Evolutionary conservation across 495 filamentous ascomycete species (phyloP).

Genomic region (Neurospora sp.): DNA sequence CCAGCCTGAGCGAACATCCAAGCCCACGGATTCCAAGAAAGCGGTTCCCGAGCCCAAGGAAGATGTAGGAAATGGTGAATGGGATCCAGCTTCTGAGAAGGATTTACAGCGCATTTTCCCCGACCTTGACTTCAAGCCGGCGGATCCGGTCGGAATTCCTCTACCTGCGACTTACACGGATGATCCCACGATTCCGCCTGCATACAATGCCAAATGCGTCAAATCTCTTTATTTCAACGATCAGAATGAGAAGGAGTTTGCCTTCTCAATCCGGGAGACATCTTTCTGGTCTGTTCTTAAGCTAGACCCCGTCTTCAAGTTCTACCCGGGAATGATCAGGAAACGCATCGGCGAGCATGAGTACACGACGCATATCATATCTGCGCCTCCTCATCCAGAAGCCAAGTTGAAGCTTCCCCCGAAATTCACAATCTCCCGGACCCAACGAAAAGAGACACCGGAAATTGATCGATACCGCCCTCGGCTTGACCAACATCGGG

Average conservation of each 20-base stretch:
- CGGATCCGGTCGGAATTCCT: conserved; percentile 35
- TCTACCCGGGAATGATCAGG: conserved; percentile 20
- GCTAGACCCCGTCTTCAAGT: conserved; percentile 37
- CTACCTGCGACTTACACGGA: conserved; percentile 30
- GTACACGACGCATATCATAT: conserved; percentile 13
- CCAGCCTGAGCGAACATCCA: not conserved
- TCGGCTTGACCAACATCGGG: not conserved
- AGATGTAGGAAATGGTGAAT: conserved; percentile 14
- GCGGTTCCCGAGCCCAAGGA: conserved; percentile 1
- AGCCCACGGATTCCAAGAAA: not conserved
- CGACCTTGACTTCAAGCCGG: conserved; percentile 21
- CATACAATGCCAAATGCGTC: conserved; percentile 33
- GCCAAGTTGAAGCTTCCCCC: conserved; percentile 19
- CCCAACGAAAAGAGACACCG: not conserved
- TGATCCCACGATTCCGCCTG: conserved; percentile 32
- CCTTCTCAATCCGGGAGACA: conserved; percentile 29
- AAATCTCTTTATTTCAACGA: conserved; percentile 38
- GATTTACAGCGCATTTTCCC: conserved; percentile 32
- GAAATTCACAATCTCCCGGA: conserved; percentile 7
- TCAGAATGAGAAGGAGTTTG: conserved; percentile 35
- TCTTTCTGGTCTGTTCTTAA: conserved; percentile 32
- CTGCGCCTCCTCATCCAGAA: conserved; percentile 15
- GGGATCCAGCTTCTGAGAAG: conserved; percentile 27
- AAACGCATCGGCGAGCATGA: conserved; percentile 15
- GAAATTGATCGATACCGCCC: not conserved